Evolutionary conservation across 306 rosid genomes (phyloP), one percentile per base, ranked within the genome.

Genomic region (Malus sieversii): DNA sequence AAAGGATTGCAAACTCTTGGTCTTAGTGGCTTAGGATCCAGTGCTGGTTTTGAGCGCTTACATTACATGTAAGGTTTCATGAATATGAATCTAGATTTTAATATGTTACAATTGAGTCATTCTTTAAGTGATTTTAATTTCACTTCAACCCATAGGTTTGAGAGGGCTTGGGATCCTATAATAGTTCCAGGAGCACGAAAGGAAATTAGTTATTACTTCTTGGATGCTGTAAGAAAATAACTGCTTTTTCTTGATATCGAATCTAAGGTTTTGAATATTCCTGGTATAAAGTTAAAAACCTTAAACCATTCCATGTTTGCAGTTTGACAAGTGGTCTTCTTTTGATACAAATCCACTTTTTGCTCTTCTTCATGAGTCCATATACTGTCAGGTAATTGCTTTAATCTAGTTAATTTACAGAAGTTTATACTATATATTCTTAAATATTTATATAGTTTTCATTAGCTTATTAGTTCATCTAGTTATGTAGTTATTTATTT

Each of bases 121-220:
- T 80, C 73, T 79, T 62, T 14, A 20, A 71, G 19, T 45, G 32
- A 68, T 4, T 19, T 73, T 8, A 63, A 29, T 30, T 60, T 57
- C 42, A 27, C 75, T 67, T 77, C 68, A 18, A 61, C 73, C 73
- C 67, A 29, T 75, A 95, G 99, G 97, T 85, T 95, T 83, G 97
- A 95, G 91, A 89, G 84, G 57, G 93, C 84, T 66, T 95, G 99
- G 99, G 99, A 95, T 84, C 97, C 99, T 68, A 72, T 86, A 48
- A 55, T 95, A 85, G 96, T 92, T 75, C 88, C 90, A 0, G 99
- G 97, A 79, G 86, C 89, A 74, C 88, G 87, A 2, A 92, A 86
- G 82, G 82, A 60, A 82, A 90, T 95, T 80, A 92, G 90, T 79
- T 83, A 84, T 82, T 82, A 80, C 88, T 95, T 95, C 84, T 82